Base-by-base conservation (phyloP, 495 filamentous ascomycete genomes). In the Penicillium ochrochloron region DNA sequence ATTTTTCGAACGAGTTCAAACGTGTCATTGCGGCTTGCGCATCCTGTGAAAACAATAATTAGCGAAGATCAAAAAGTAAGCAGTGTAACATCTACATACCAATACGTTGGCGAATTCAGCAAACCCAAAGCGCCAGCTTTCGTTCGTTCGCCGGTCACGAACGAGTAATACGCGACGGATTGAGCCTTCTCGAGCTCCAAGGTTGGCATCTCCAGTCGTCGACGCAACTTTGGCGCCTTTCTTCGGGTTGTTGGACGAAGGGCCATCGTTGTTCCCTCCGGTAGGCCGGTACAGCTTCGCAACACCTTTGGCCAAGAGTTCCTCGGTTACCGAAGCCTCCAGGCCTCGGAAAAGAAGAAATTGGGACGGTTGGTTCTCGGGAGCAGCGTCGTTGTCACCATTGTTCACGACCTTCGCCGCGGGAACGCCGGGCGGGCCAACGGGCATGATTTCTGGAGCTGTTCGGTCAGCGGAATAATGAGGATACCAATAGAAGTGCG, bases 61-160 rank as follows among this genome's bases (percentile, higher is more conserved):
- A 70, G 39, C 23, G 19, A 41, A 14, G n/a, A 59, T 59, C 66
- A 60, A 27, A 33, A 31, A 35, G 7, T n/a, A 50, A 10, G 37
- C 11, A 35, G 25, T 23, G 17, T 34, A 8, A 31, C n/a, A 44
- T 12, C 8, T 29, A 48, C 73, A 57, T 79, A 85, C 85, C 68
- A 83, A 78, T 31, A 84, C 76, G 34, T 74, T 90, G n/a, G 85
- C 87, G 71, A 94, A 97, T 73, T 97, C 93, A 25, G 90, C 93
- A 71, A 97, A 97, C 0, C 93, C 93, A 68, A 92, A 97, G 53
- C 89, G 86, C 88, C 91, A 94, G 61, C 89, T 93, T 56, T 93
- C 90, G 60, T 92, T 86, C 21, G 80, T 89, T 52, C 82, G 83
- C 63, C 90, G 83, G 68, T 95, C 91, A 53, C 92, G 85, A 63